Percentiles rank a stretch among this genome's conserved stretches.
phyloP scores from a whole-genome alignment of 1,139 yeast genomes.

The Sugiyamaella pinicola region DNA sequence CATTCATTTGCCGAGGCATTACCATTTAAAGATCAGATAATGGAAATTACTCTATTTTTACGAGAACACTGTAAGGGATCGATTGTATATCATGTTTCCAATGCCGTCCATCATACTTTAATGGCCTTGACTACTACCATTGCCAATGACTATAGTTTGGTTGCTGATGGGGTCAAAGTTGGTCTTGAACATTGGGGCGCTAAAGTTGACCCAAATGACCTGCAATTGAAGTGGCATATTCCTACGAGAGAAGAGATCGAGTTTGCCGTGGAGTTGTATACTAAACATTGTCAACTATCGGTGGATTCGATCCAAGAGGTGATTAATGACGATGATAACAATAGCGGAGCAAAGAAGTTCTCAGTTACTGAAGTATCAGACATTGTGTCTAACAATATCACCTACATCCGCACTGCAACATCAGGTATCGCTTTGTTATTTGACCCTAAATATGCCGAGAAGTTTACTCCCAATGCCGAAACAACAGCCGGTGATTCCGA shows the following conservation, averaged over 20 bases:
- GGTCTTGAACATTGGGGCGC: conserved; percentile 39
- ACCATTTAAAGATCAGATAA: conserved; percentile 50
- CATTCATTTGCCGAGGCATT: conserved; percentile 61
- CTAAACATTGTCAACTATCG: conserved; percentile 48
- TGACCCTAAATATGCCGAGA: conserved; percentile 54
- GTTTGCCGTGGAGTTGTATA: conserved; percentile 64
- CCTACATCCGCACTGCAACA: conserved; percentile 60
- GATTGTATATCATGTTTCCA: conserved; percentile 46
- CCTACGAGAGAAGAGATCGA: conserved; percentile 62
- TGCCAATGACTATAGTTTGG: conserved; percentile 34
- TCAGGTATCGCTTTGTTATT: conserved; percentile 78
- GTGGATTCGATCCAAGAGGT: conserved; percentile 45
- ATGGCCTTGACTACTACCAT: conserved; percentile 58
- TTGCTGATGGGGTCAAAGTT: conserved; percentile 27
- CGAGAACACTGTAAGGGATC: conserved; percentile 73
- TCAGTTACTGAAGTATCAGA: conserved; percentile 38
- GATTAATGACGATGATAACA: not conserved
- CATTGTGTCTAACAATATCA: conserved; percentile 53
- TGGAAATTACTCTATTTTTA: conserved; percentile 53
- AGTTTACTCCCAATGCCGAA: conserved; percentile 12
- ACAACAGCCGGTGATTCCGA: conserved; percentile 24
- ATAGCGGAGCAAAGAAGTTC: conserved; percentile 20
- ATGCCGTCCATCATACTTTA: conserved; percentile 66
- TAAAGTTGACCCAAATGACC: conserved; percentile 42
- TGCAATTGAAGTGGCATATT: conserved; percentile 70